phyloP scores from a whole-genome alignment of 106 monocot genomes.

The Dioscorea zingiberensis region DNA sequence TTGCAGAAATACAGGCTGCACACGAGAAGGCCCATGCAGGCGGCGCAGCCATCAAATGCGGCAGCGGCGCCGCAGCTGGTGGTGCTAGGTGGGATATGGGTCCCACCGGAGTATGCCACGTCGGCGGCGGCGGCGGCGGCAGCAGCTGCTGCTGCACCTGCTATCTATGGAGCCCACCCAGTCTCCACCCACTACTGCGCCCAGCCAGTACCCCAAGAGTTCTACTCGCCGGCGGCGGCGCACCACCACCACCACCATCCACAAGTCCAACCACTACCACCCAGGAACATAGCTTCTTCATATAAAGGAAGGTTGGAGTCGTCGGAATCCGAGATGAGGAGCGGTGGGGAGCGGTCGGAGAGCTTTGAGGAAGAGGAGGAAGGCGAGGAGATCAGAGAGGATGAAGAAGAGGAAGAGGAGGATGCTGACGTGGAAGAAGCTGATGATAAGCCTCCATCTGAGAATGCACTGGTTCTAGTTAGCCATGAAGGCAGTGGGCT shows the following conservation, averaged over 20 bases:
- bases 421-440: constrained; percentile 12
- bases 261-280: constrained; percentile 9
- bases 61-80: constrained; percentile 55
- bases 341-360: constrained; percentile 43
- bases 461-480: constrained; percentile 1
- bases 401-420: constrained; percentile 3
- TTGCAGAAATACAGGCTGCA: constrained; percentile 82
- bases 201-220: constrained; percentile 32
- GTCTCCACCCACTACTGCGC: constrained; percentile 45
- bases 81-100: constrained; percentile 91
- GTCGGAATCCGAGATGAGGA: constrained; percentile 31
- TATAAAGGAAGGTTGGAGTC: constrained; percentile 17
- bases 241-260: constrained; percentile 5
- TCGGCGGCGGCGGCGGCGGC: constrained; percentile 25
- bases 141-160: constrained; percentile 8
- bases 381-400: constrained; percentile 15
- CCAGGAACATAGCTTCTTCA: not conserved
- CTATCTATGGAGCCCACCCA: constrained; percentile 45
- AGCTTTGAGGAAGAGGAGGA: constrained; percentile 61
- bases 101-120: constrained; percentile 78
- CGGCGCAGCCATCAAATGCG: constrained; percentile 22
- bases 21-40: constrained; percentile 68
- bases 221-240: constrained; percentile 33
- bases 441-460: not conserved
- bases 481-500: not conserved